phyloP scores from a whole-genome alignment of 257 asterid species.

The Voacanga thouarsii region DNA sequence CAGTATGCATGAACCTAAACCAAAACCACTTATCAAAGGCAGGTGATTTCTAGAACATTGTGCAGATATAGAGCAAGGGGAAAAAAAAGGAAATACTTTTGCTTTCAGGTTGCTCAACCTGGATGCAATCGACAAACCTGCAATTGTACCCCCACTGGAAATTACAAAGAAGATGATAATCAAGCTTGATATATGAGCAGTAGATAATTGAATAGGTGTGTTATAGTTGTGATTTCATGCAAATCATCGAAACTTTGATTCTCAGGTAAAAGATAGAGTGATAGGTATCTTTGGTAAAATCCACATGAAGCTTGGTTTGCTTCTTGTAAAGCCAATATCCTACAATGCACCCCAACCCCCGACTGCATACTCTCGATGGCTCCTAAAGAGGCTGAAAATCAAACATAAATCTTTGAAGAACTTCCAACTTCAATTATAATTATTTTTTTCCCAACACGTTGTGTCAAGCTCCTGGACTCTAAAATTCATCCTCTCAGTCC shows the following conservation, averaged over 20 bases:
- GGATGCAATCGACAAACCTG: conserved; percentile 82
- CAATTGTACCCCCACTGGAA: conserved; percentile 94
- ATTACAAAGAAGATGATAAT: conserved; percentile 15
- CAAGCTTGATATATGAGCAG: conserved; percentile 10
- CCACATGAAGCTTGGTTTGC: background rate
- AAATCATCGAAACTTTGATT: background rate
- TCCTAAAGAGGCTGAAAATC: background rate
- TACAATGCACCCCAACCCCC: background rate
- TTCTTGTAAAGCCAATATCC: background rate
- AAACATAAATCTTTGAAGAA: background rate
- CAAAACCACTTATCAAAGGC: conserved; percentile 5
- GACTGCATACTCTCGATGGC: background rate
- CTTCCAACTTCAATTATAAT: background rate
- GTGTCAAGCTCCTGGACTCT: background rate
- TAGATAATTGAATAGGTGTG: background rate
- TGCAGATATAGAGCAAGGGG: conserved; percentile 8
- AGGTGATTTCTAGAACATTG: conserved; percentile 1
- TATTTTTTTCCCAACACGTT: background rate
- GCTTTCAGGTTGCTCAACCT: conserved; percentile 69
- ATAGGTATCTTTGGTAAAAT: background rate
- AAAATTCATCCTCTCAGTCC: background rate
- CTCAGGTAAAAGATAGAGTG: background rate
- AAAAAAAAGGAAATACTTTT: conserved; percentile 43
- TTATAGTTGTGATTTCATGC: background rate
- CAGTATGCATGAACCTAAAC: conserved; percentile 74